These are phyloP conservation scores for Tulasnella sp. DNA, from an alignment of 768 basidiomycete species.

Conservation along the genomic window DNA sequence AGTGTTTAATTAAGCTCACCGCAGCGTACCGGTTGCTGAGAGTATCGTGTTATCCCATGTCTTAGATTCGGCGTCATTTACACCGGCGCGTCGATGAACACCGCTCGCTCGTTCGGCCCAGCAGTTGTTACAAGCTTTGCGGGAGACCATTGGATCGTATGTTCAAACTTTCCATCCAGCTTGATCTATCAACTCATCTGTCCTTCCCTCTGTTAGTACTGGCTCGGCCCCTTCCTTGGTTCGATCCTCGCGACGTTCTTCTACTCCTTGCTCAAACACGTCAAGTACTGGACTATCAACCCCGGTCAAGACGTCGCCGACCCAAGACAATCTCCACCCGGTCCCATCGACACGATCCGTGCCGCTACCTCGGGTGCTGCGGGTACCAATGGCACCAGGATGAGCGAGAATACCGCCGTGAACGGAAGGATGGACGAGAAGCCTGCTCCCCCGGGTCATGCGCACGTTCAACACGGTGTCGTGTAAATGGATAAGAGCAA, in stretches of 20 bases:
- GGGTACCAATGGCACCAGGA: too few relatives aligned
- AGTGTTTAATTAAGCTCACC: background rate
- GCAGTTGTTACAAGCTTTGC: constrained; percentile 17
- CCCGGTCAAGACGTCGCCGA: constrained; percentile 22
- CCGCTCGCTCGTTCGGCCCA: constrained; percentile 19
- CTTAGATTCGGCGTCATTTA: constrained; percentile 16
- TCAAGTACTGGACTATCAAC: constrained; percentile 22
- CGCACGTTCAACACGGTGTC: background rate
- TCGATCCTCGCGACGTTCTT: constrained; percentile 23
- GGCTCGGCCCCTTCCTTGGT: constrained; percentile 26
- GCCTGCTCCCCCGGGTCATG: background rate
- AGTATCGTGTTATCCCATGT: background rate
- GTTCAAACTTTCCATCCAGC: background rate
- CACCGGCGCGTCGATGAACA: constrained; percentile 19
- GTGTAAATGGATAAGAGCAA: background rate
- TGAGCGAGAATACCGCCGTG: background rate
- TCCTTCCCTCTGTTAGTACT: constrained; percentile 12
- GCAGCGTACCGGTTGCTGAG: background rate
- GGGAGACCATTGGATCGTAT: constrained; percentile 5
- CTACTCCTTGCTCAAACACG: constrained; percentile 14
- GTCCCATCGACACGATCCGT: constrained; percentile 2
- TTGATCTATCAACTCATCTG: background rate
- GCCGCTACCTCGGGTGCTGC: background rate
- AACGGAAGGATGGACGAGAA: background rate
- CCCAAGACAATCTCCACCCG: background rate